Evolutionary conservation across 2,329 filamentous ascomycete species (phyloP).

Genomic region (Talaromyces pinophilus): DNA sequence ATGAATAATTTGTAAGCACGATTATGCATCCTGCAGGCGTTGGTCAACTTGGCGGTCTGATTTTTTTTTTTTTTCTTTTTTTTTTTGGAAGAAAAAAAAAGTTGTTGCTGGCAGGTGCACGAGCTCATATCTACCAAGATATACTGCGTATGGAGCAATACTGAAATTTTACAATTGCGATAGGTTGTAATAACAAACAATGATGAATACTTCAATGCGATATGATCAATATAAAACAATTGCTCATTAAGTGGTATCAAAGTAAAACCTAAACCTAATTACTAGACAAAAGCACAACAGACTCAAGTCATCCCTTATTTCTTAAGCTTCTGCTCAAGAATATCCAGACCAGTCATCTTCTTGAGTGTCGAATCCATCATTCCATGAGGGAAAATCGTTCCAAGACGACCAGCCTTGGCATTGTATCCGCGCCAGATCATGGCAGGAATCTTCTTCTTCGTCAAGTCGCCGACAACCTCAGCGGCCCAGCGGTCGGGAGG

Average conservation of each 20-base stretch:
- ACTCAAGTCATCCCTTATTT: neutral
- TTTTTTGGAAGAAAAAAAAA: no score
- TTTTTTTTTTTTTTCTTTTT: neutral
- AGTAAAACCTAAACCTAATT: neutral
- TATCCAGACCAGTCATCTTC: slow-evolving; percentile 20
- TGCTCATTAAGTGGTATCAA: slow-evolving; percentile 9
- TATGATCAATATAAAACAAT: neutral
- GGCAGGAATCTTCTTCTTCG: slow-evolving; percentile 16
- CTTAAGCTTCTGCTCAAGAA: slow-evolving; percentile 18
- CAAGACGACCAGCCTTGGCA: slow-evolving; percentile 11
- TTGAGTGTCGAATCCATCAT: slow-evolving; percentile 16
- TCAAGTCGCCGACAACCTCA: slow-evolving; percentile 18
- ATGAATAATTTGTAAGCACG: neutral
- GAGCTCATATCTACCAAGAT: neutral
- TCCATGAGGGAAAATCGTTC: slow-evolving; percentile 18
- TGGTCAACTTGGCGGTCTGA: neutral
- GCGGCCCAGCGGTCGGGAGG: slow-evolving; percentile 18
- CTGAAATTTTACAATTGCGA: no score
- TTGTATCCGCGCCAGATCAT: slow-evolving; percentile 19
- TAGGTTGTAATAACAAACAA: no score
- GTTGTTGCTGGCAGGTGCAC: neutral
- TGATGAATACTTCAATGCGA: neutral
- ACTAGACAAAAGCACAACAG: neutral
- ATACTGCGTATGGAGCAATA: neutral
- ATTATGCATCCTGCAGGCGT: neutral